These are phyloP conservation scores for Ephemerocybe angulata DNA, from an alignment of 768 basidiomycete species.

Conservation along the genomic window DNA sequence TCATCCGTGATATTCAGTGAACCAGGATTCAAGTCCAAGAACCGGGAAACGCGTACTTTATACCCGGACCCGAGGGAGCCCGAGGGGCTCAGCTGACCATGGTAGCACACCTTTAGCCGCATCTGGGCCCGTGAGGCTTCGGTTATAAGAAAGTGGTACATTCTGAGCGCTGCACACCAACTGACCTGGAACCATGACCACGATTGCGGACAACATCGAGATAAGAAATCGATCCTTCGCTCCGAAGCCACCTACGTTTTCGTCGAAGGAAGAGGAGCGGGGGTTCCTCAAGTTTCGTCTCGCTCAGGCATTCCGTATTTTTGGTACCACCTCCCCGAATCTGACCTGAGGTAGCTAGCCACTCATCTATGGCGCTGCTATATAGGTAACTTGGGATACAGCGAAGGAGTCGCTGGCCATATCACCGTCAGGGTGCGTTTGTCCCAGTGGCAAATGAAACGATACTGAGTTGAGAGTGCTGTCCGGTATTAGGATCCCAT, in stretches of 20 bases:
- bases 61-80: too few species aligned
- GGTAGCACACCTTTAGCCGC: too few species aligned
- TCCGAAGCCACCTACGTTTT: conserved; percentile 32
- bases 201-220: conserved; percentile 1
- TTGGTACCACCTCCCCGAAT: conserved; percentile 25
- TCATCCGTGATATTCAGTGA: too few species aligned
- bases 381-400: conserved; percentile 38
- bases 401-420: conserved; percentile 48
- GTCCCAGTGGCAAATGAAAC: neutral
- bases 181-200: too few species aligned
- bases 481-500: conserved; percentile 41
- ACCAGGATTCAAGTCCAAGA: too few species aligned
- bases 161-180: too few species aligned
- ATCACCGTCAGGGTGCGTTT: conserved; percentile 42
- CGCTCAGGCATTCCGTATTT: conserved; percentile 44
- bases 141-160: too few species aligned
- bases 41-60: too few species aligned
- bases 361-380: neutral
- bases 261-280: conserved; percentile 33
- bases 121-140: neutral
- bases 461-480: neutral
- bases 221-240: conserved; percentile 7
- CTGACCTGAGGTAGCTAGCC: neutral
- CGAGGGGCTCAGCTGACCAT: too few species aligned
- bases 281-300: conserved; percentile 42